Evolutionary conservation across 805 yeast genomes (phyloP).

Genomic region (Suhomyces xylopsoci): DNA sequence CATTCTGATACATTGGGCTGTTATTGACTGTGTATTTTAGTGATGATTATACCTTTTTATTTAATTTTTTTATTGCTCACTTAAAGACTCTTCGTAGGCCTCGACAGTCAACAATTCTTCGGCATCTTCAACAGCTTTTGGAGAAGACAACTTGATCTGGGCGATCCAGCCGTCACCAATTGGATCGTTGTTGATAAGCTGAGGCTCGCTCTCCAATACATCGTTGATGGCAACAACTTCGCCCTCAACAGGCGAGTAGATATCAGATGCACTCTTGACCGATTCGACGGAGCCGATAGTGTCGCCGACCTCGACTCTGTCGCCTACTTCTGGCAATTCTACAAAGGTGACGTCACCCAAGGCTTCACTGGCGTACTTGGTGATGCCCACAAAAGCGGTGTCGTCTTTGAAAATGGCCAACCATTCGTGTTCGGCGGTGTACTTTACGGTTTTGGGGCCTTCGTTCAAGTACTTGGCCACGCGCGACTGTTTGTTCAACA

Average conservation of each 20-base stretch:
- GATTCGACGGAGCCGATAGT: conserved; percentile 90
- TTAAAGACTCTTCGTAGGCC: conserved; percentile 55
- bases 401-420: conserved; percentile 81
- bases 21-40: too few species aligned
- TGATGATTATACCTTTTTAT: too few species aligned
- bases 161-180: conserved; percentile 94
- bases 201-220: conserved; percentile 65
- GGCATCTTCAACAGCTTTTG: conserved; percentile 28
- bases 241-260: conserved; percentile 84
- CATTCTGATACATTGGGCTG: too few species aligned
- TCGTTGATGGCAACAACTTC: conserved; percentile 70
- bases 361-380: conserved; percentile 93
- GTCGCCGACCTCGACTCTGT: conserved; percentile 65
- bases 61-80: conserved; percentile 40
- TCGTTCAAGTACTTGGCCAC: conserved; percentile 37
- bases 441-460: conserved; percentile 54
- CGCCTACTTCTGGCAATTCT: conserved; percentile 79
- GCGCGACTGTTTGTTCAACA: conserved; percentile 35
- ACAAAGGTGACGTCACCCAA: conserved; percentile 95
- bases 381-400: conserved; percentile 82
- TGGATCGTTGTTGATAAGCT: conserved; percentile 81
- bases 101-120: conserved; percentile 52
- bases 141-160: conserved; percentile 58
- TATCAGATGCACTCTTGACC: conserved; percentile 91
- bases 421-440: conserved; percentile 95